These are phyloP conservation scores for Elsinoe necatrix DNA, from an alignment of 2,329 filamentous ascomycete species.

Conservation along the genomic window DNA sequence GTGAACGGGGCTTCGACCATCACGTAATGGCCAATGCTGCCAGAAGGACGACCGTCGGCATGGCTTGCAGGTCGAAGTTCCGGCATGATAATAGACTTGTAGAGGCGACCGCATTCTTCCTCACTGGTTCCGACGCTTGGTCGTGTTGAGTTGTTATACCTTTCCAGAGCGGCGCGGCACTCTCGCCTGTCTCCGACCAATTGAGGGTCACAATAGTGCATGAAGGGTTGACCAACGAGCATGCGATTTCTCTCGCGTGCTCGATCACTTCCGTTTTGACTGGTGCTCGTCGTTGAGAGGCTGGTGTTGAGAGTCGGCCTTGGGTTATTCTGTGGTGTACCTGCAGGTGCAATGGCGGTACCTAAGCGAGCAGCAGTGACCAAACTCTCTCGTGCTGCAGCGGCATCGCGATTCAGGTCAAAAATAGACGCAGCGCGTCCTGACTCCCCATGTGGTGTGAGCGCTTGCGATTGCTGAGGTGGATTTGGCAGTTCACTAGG, in stretches of 20 bases:
- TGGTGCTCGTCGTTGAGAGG: background rate
- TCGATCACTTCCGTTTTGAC: background rate
- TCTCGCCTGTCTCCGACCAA: slow-evolving; percentile 76
- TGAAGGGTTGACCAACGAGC: slow-evolving; percentile 70
- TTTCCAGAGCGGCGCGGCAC: slow-evolving; percentile 71
- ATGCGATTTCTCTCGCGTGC: slow-evolving; percentile 65
- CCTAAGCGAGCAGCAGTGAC: slow-evolving; percentile 11
- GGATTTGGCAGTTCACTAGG: background rate
- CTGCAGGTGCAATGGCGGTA: slow-evolving; percentile 11
- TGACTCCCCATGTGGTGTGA: background rate
- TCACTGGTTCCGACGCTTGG: slow-evolving; percentile 58
- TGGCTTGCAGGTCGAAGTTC: slow-evolving; percentile 35
- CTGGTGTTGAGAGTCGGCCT: background rate
- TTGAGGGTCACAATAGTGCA: slow-evolving; percentile 62
- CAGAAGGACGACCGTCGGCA: slow-evolving; percentile 44
- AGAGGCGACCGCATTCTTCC: slow-evolving; percentile 59
- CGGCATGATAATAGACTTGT: slow-evolving; percentile 63
- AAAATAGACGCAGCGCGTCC: background rate
- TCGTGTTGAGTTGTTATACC: slow-evolving; percentile 78
- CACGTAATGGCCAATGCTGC: slow-evolving; percentile 63
- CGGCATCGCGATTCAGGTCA: background rate
- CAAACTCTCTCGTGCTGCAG: background rate
- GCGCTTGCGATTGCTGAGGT: background rate
- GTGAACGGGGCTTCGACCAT: slow-evolving; percentile 80
- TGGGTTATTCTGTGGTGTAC: background rate